Percentiles rank a stretch among this genome's conserved stretches.
phyloP scores from a whole-genome alignment of 75 land plant genomes.

The Gnetum montanum region DNA sequence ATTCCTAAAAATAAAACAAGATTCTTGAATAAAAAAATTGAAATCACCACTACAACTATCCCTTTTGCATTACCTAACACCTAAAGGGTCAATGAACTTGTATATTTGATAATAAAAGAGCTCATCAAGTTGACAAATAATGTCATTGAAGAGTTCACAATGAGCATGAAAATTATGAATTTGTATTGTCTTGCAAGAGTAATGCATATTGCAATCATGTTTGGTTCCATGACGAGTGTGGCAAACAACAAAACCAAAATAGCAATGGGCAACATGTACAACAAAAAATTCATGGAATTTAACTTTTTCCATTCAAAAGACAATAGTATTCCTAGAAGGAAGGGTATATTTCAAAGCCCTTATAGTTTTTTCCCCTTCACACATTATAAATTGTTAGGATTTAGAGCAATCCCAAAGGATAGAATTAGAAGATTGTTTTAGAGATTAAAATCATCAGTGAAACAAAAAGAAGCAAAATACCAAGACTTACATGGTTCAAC shows the following conservation, averaged over 20 bases:
- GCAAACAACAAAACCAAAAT: conserved; percentile 54
- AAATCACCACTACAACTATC: not conserved
- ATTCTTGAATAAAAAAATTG: not conserved
- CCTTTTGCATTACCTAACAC: conserved; percentile 11
- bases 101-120: conserved; percentile 69
- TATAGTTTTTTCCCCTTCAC: conserved; percentile 53
- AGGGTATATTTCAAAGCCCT: conserved; percentile 55
- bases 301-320: conserved; percentile 69
- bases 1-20: not conserved
- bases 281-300: conserved; percentile 64
- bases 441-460: no score
- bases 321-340: conserved; percentile 57
- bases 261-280: conserved; percentile 55
- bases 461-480: no score
- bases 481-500: no score
- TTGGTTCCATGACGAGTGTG: conserved; percentile 49
- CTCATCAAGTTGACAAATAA: conserved; percentile 69
- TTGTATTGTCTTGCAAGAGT: conserved; percentile 45
- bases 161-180: no score
- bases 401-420: no score
- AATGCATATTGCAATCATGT: conserved; percentile 61
- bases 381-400: conserved; percentile 73
- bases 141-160: conserved; percentile 48
- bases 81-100: conserved; percentile 68
- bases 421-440: no score